Base-by-base conservation (phyloP, 2,329 filamentous ascomycete genomes). In the Xylaria hypoxylon region DNA sequence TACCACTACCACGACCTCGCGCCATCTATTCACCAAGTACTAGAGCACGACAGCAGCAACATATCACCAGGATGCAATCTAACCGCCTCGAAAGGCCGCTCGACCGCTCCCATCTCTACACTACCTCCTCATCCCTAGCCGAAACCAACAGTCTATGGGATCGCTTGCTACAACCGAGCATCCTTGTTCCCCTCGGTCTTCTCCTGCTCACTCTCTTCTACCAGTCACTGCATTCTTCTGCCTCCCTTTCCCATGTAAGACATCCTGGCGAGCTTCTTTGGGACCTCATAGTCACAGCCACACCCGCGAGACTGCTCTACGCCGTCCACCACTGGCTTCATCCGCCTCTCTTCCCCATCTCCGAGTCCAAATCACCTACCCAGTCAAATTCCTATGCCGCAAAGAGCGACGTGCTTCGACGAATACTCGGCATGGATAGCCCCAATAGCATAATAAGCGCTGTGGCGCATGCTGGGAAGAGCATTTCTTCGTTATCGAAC, bases 401-500 rank as follows among this genome's bases (percentile, higher is more conserved):
- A 28, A 94, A 93, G 78, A 89, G 87, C 75, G 85, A 89, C 70
- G 84, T 85, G 10, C 84, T 93, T 80, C 83, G 85, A 71, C 85
- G 87, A 67, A 83, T 93, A 35, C 77, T 93, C 38, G 86, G 89
- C 1, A 74, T 91, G 67, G 86, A 88, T 71, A 82, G 76, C 58
- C 77, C 81, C 5, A 81, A 82, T 42, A 82, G 85, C 56, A 81
- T 89, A 68, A 83, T 89, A 74, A 83, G 81, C 53, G 85, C 84
- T 6, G 86, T 88, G 15, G 85, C 88, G 44, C 83, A 86, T 71
- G 88, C 84, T 3, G 84, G 88, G 38, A 85, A 86, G 62, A 85
- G 86, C 22, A 77, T 89, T 2, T 83, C 81, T 44, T 85, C 83
- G 13, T 76, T 90, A 52, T 86, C 86, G 0, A 82, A 79, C 45